A percentile compares a stretch with the other conserved stretches of the same genome.
phyloP scores from a whole-genome alignment of 2,329 filamentous ascomycete genomes.

The Trichoderma sp. region DNA sequence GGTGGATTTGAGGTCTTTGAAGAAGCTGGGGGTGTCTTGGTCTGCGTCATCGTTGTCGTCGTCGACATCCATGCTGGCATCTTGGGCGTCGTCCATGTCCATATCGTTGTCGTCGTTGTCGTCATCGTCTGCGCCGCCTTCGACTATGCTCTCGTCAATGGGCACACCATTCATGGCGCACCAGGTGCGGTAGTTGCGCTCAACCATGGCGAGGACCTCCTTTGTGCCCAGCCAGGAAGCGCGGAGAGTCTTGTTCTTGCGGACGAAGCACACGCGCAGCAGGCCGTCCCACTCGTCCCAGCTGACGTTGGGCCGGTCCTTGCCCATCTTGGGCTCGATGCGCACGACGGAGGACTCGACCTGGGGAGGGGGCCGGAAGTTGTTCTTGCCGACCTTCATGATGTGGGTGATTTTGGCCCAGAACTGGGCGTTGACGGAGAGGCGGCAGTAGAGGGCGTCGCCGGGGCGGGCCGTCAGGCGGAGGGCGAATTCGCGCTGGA shows the following conservation, averaged over 20 bases:
- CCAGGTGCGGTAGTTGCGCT: constrained; percentile 84
- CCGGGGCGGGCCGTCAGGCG: constrained; percentile 83
- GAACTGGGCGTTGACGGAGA: constrained; percentile 92
- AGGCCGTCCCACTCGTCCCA: constrained; percentile 96
- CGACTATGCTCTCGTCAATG: constrained; percentile 63
- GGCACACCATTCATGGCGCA: constrained; percentile 81
- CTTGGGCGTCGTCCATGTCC: constrained; percentile 46
- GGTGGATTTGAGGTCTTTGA: constrained; percentile 60
- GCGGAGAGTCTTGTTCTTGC: constrained; percentile 88
- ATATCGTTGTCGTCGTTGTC: constrained; percentile 37
- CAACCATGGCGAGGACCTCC: constrained; percentile 77
- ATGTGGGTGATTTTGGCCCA: constrained; percentile 65
- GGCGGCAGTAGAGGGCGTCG: constrained; percentile 84
- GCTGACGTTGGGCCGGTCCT: constrained; percentile 74
- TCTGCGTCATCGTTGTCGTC: constrained; percentile 22
- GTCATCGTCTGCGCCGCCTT: constrained; percentile 45
- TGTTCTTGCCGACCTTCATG: constrained; percentile 93
- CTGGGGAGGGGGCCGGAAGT: constrained; percentile 91
- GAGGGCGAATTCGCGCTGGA: constrained; percentile 92
- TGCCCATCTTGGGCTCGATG: constrained; percentile 80
- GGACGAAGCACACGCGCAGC: constrained; percentile 64
- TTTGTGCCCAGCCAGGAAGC: constrained; percentile 77
- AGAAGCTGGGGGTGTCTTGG: constrained; percentile 65
- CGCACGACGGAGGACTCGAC: constrained; percentile 90
- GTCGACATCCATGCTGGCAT: constrained; percentile 52